These are phyloP conservation scores for Eutrema yunnanense DNA, from an alignment of 345 rosid genomes.

Conservation along the genomic window DNA sequence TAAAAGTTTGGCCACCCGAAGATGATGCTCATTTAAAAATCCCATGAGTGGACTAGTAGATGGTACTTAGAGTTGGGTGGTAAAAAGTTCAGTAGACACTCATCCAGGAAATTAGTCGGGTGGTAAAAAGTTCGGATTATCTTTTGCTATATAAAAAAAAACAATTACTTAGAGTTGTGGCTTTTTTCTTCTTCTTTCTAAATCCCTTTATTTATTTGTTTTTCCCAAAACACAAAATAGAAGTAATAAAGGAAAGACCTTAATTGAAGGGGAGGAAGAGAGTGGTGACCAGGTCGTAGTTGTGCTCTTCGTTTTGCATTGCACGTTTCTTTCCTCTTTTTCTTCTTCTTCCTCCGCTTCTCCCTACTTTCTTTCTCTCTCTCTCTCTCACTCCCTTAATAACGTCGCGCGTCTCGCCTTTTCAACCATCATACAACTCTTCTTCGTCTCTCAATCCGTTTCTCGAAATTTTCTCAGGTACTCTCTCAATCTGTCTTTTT, in stretches of 20 bases:
- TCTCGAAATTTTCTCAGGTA: constrained; percentile 21
- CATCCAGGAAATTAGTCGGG: too few species aligned
- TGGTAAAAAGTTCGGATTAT: too few species aligned
- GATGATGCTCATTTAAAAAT: too few species aligned
- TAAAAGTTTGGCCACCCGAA: too few species aligned
- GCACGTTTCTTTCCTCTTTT: constrained; percentile 26
- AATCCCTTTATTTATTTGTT: too few species aligned
- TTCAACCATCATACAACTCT: constrained; percentile 14
- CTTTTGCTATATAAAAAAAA: too few species aligned
- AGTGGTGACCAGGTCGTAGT: constrained; percentile 23
- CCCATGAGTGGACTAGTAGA: too few species aligned
- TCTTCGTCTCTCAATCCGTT: background rate
- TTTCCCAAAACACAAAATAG: too few species aligned
- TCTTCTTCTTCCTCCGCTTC: constrained; percentile 18
- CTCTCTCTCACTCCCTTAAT: constrained; percentile 3
- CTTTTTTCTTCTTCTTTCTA: too few species aligned
- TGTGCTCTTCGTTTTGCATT: constrained; percentile 28
- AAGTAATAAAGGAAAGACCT: background rate
- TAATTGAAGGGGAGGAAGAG: background rate
- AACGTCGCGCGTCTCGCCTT: background rate
- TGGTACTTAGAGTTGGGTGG: too few species aligned
- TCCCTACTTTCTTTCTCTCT: constrained; percentile 14
- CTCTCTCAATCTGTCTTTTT: background rate
- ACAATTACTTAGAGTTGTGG: too few species aligned
- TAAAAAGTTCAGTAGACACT: too few species aligned